Evolutionary conservation across 1,284 basidiomycete genomes (phyloP), one percentile per base, ranked within the genome.

Genomic region (Tilletia setariae): DNA sequence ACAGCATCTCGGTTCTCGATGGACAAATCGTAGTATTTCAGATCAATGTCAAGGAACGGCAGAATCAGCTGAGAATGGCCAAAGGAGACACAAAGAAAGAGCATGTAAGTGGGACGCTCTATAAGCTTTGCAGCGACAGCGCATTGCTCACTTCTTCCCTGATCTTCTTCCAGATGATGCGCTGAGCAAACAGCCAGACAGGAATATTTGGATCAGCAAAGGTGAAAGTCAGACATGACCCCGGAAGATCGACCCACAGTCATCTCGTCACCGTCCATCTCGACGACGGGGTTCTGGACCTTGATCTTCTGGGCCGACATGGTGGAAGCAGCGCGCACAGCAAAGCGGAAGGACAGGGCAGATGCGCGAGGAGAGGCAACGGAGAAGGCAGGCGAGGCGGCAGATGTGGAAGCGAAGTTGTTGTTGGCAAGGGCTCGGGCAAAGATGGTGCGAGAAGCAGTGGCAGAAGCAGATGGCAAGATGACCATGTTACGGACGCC

Each of bases 11-110:
- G 90, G 85, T 90, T 86, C 85, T 94, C 92, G 78, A 98, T 88
- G 42, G 94, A 94, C 56, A 98, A 88, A 85, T 98, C 95, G 84
- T 89, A 98, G 86, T 98, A 98, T 85, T 98, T 98, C 87, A 98
- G 92, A 81, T 98, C 92, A 51, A 98, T 86, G 85, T 94, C 88
- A 67, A 98, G 86, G 84, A 94, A 97, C 9, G 95, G 95, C 65
- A 97, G 87, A 80, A 98, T 95, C 79, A 98, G 89, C 91, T 94
- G 78, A n/a, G 47, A n/a, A 42, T 63, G 43, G 49, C 25, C 2
- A 59, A 64, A 15, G 42, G 21, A 49, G 30, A 44, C 25, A n/a
- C 11, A 44, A 25, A 56, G 42, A 19, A 53, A 13, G 23, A 35
- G 56, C 30, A 43, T 46, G 40, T 28, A 21, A 51, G 28, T 47